Base-by-base conservation (phyloP, 2,329 filamentous ascomycete genomes). In the Xylaria arbuscula region DNA sequence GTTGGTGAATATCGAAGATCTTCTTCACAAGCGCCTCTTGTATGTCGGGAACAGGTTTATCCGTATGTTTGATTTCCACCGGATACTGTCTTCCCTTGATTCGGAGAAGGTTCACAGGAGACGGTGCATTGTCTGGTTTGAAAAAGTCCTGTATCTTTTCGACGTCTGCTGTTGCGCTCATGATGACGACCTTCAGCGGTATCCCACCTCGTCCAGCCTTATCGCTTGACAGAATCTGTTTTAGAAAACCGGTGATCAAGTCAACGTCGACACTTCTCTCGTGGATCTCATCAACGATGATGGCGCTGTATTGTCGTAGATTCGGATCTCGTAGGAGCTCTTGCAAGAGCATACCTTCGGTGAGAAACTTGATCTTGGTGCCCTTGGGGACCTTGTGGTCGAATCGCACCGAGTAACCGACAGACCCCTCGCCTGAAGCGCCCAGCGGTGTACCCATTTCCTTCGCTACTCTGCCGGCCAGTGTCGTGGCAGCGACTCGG, bases 251-350 rank as follows among this genome's bases (percentile, higher is more conserved):
- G 32, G 97, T 85, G 10, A 98, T 85, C 32, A 99, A 82, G 81
- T 99, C 96, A 8, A 98, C 95, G 78, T 98, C 97, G 24, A 98
- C 88, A 73, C 94, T 97, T 74, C 96, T 87, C 82, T 99, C 96
- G 82, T 99, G 96, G 13, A 99, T 96, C 80, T 99, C 96, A 80
- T 99, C 96, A 8, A 99, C 93, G 19, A 99, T 87, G 0, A 99
- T 86, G 3, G 92, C 94, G 75, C 93, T 97, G 78, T 99, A 99
- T 77, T 93, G 90, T 38, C 87, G 88, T 76, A 99, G 85, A 75
- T 90, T 86, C 0, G 93, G 93, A 78, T 99, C 96, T 62, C 91
- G 87, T 68, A 99, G 81, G 80, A 99, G 91, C 80, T 99, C 97
- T 78, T 98, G 94, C 15, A 99, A 85, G 60, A 99, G 84, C 90